Evolutionary conservation across 1,139 yeast species (phyloP).

Genomic region (Lodderomyces elongisporus): DNA sequence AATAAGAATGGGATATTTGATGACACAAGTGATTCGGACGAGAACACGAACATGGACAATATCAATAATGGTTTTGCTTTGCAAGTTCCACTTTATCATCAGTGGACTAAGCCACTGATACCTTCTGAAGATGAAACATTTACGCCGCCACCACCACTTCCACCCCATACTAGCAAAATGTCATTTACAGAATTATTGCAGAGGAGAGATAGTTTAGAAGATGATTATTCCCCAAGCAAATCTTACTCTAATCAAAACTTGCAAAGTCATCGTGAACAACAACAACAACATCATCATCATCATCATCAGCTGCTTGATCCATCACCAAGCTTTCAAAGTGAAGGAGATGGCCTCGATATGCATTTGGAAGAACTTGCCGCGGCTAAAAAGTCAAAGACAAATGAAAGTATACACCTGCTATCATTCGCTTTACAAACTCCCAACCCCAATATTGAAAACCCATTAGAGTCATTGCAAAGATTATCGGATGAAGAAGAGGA

Average conservation of each 20-base stretch:
- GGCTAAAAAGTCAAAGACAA: constrained; percentile 25
- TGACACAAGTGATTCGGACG: constrained; percentile 4
- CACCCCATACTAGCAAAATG: constrained; percentile 16
- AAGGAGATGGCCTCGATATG: constrained; percentile 22
- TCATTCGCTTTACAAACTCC: constrained; percentile 31
- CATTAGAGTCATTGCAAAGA: constrained; percentile 29
- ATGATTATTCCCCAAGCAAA: too few relatives aligned
- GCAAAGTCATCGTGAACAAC: too few relatives aligned
- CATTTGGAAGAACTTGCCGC: constrained; percentile 31
- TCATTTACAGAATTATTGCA: constrained; percentile 16
- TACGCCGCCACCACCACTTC: constrained; percentile 15
- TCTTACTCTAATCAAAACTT: too few relatives aligned
- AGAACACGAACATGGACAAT: too few relatives aligned
- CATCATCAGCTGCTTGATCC: too few relatives aligned
- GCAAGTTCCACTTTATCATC: constrained; percentile 7
- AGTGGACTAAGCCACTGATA: constrained; percentile 20
- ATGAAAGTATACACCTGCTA: constrained; percentile 32
- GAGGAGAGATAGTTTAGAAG: constrained; percentile 4
- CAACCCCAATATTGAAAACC: constrained; percentile 24
- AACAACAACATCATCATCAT: too few relatives aligned
- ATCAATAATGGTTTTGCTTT: neutral
- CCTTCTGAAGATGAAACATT: constrained; percentile 9
- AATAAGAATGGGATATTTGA: too few relatives aligned
- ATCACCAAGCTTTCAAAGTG: too few relatives aligned
- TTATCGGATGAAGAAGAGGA: constrained; percentile 24